Base-by-base conservation (phyloP, 768 basidiomycete genomes). In the Pleurotus citrinopileatus region DNA sequence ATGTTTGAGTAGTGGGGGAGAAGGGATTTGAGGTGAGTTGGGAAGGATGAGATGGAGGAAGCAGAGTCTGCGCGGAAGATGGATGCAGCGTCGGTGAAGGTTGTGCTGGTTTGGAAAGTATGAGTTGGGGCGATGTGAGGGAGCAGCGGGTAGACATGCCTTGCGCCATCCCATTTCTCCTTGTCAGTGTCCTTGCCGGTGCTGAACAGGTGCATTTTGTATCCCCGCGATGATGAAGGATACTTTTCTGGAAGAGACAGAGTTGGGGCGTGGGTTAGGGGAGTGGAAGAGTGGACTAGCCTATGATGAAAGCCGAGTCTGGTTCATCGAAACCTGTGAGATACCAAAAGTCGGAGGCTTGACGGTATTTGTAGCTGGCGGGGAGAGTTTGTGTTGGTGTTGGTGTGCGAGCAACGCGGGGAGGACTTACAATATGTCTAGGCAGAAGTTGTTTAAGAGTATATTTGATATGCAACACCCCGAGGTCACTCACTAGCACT, bases 241-340 rank as follows among this genome's bases (percentile, higher is more conserved):
- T 73, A 77, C 61, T 90, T 91, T 67, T 93, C 90, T 91, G 61
- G 56, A 56, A 52, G 52, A 34, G n/a, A n/a, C n/a, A 50, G 25
- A 34, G 48, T 28, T 27, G 32, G 15, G 23, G 10, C 47, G 23
- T 25, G 20, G 28, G n/a, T 48, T 48, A 19, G 15, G 38, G 53
- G 19, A 4, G 20, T 20, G n/a, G n/a, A n/a, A 20, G 23, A 5
- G 9, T 12, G 3, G 27, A 55, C 75, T 32, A 46, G 91, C 93
- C 85, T 42, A 99, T 76, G 34, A 98, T 77, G 38, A 98, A 73
- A 0, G 91, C 94, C 15, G 96, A 82, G 53, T 96, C 89, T 1
- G 94, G 91, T 65, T 98, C 96, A 54, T 93, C 84, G 62, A 97
- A 97, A 9, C 97, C 97, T 0, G 97, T 97, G 12, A 99, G 75